These are phyloP conservation scores for Apiotrichum porosum DNA, from an alignment of 1,284 basidiomycete genomes.

Conservation along the genomic window DNA sequence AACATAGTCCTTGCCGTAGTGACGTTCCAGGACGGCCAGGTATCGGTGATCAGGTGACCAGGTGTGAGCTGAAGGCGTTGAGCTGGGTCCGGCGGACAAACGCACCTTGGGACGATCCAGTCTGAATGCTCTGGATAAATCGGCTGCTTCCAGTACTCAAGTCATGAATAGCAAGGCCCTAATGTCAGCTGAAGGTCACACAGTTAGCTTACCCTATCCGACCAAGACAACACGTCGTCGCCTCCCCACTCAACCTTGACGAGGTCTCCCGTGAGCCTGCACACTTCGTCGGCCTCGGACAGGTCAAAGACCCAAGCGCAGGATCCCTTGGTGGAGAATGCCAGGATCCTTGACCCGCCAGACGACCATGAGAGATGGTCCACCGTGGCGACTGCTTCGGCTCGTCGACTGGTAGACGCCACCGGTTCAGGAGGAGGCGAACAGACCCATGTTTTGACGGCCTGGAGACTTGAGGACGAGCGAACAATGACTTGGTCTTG, in stretches of 20 bases:
- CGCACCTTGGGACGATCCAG: neutral
- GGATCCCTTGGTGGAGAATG: conserved; percentile 61
- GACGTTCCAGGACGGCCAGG: conserved; percentile 73
- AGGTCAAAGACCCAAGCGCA: conserved; percentile 55
- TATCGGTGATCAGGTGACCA: conserved; percentile 74
- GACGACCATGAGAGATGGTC: conserved; percentile 74
- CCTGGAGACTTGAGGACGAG: conserved; percentile 36
- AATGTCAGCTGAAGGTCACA: conserved; percentile 48
- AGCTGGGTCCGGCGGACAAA: neutral
- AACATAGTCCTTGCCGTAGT: conserved; percentile 75
- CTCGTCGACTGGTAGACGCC: conserved; percentile 2
- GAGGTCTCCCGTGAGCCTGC: conserved; percentile 62
- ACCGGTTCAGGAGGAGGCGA: too few relatives aligned
- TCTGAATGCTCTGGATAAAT: conserved; percentile 23
- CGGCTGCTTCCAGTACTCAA: conserved; percentile 59
- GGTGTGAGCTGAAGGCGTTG: conserved; percentile 54
- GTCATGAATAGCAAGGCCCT: conserved; percentile 75
- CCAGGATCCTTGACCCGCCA: conserved; percentile 74
- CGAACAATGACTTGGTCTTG: conserved; percentile 37
- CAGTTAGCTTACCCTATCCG: conserved; percentile 65
- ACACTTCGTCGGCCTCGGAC: conserved; percentile 60
- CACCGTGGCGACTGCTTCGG: conserved; percentile 46
- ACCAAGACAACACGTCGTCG: conserved; percentile 73
- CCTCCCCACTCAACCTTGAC: conserved; percentile 79
- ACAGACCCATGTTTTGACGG: conserved; percentile 40